Percentiles rank a stretch among this genome's conserved stretches.
phyloP scores from a whole-genome alignment of 306 rosid genomes.

The Parietaria judaica region DNA sequence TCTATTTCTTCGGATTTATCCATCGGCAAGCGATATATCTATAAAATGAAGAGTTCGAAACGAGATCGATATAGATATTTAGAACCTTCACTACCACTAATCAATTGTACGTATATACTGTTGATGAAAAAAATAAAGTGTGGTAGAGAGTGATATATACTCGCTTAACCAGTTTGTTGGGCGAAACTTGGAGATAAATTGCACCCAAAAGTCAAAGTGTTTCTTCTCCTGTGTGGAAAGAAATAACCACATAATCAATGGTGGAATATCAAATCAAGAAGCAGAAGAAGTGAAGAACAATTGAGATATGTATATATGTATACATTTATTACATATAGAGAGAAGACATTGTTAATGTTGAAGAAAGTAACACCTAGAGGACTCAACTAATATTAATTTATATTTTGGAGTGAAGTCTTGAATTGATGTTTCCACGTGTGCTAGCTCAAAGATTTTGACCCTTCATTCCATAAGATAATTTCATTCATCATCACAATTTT shows the following conservation, averaged over 20 bases:
- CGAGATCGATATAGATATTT: too few species aligned
- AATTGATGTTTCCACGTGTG: slow-evolving; percentile 23
- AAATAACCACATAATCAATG: slow-evolving; percentile 15
- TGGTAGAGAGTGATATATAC: slow-evolving; percentile 10
- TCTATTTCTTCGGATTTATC: too few species aligned
- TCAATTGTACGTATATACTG: too few species aligned
- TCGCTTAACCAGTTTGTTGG: slow-evolving; percentile 11
- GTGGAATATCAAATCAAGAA: slow-evolving; percentile 33
- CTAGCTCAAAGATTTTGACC: slow-evolving; percentile 14
- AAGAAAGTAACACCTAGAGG: slow-evolving; percentile 33
- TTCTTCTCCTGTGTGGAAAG: slow-evolving; percentile 15
- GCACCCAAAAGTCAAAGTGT: slow-evolving; percentile 40
- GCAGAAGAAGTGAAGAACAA: slow-evolving; percentile 1
- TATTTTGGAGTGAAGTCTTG: slow-evolving; percentile 15
- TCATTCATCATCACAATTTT: neutral
- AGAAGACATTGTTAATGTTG: neutral
- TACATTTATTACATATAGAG: too few species aligned
- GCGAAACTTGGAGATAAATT: slow-evolving; percentile 15
- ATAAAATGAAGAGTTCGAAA: too few species aligned
- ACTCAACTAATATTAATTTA: slow-evolving; percentile 23
- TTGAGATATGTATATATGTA: slow-evolving; percentile 30
- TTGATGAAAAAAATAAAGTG: too few species aligned
- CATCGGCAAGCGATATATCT: too few species aligned
- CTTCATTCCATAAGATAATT: neutral
- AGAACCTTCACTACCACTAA: too few species aligned